These are phyloP conservation scores for Talaromyces sp. DNA, from an alignment of 2,329 filamentous ascomycete genomes.

Conservation along the genomic window DNA sequence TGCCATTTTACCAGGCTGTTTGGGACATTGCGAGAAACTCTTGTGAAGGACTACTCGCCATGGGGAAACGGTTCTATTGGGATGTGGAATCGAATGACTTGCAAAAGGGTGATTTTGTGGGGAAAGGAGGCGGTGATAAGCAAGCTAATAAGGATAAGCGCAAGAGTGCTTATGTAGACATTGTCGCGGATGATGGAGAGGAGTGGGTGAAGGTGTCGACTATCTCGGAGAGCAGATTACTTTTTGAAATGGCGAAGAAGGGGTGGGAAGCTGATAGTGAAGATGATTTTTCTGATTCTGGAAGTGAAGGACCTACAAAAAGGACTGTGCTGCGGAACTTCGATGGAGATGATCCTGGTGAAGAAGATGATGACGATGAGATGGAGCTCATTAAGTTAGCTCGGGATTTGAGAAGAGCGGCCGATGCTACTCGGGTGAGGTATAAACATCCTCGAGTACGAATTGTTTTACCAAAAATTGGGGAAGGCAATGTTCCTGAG, in stretches of 20 bases:
- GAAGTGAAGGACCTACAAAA: conserved; percentile 15
- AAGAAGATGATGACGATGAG: conserved; percentile 56
- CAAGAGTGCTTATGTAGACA: conserved; percentile 62
- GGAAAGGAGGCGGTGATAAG: conserved; percentile 14
- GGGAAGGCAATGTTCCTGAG: conserved; percentile 52
- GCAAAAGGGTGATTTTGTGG: neutral
- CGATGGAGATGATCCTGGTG: conserved; percentile 36
- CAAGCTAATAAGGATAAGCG: conserved; percentile 45
- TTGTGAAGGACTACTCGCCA: conserved; percentile 58
- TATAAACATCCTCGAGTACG: conserved; percentile 63
- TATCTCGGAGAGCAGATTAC: conserved; percentile 63
- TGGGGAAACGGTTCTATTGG: conserved; percentile 61
- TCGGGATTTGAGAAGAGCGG: conserved; percentile 60
- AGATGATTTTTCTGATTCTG: conserved; percentile 43
- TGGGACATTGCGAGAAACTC: conserved; percentile 63
- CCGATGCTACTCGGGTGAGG: conserved; percentile 58
- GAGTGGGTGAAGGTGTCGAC: conserved; percentile 72
- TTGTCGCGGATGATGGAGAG: conserved; percentile 63
- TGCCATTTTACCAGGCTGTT: conserved; percentile 65
- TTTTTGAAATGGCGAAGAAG: conserved; percentile 70
- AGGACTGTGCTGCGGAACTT: conserved; percentile 32
- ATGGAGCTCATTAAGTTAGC: conserved; percentile 64
- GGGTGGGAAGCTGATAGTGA: conserved; percentile 60
- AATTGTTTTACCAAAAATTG: conserved; percentile 64
- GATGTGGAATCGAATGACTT: conserved; percentile 20